Evolutionary conservation across 805 yeast genomes (phyloP), one percentile per base, ranked within the genome.

Genomic region (Maudiozyma barnettii): DNA sequence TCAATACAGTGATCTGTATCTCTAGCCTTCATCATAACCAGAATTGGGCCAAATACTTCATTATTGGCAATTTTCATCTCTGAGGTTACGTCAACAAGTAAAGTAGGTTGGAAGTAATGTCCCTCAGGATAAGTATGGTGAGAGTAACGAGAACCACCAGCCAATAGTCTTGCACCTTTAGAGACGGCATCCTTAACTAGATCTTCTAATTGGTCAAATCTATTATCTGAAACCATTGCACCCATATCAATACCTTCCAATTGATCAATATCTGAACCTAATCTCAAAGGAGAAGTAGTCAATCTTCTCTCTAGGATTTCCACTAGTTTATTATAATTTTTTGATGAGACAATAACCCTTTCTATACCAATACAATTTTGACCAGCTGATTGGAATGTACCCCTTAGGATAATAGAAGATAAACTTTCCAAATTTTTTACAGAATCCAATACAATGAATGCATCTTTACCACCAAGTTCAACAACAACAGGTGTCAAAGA

Each of bases 331-430:
- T 78, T 82, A 66, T 93, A 90, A 23, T 79, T 77, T 39, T 71
- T 70, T 5, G 84, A 84, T 41, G 87, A 73, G 35, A 90, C 88
- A 52, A 93, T 82, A 6, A 93, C 95, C 49, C 99, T 75, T 68
- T 93, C 99, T 46, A 93, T 85, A 36, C 99, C 98, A 59, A 93
- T 93, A 69, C 99, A 93, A 63, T 93, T 93, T 68, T 93, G 99
- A 12, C 99, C 99, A 0, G 96, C 85, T 46, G 95, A 84, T 68
- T 93, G 99, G 71, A 91, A 93, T 0, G 96, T 83, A 33, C 99
- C 99, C 60, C 99, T 76, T 83, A 93, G 76, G 37, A 93, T 75
- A 22, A 89, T 80, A 14, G 96, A 86, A 0, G 95, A 81, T 39
- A 83, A 68, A 4, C 74, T 67, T 8, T 72, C 65, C 39, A 77